phyloP scores from a whole-genome alignment of 768 basidiomycete genomes.

The Daedaleopsis nitida region DNA sequence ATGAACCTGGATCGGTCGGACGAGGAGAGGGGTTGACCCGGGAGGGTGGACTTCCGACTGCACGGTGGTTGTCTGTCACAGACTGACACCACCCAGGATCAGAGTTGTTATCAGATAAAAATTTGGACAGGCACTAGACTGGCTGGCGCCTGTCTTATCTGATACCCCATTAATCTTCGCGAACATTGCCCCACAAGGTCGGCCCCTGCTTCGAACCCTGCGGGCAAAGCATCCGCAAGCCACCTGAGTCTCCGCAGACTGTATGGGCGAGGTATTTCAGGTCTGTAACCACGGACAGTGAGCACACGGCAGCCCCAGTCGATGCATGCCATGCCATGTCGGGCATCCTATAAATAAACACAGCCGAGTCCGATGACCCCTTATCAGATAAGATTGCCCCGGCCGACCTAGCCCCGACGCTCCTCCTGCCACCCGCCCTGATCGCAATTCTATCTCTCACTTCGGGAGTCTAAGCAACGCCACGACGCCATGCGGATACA shows the following conservation, averaged over 20 bases:
- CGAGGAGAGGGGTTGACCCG: background rate
- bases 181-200: background rate
- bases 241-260: background rate
- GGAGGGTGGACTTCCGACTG: background rate
- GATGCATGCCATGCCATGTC: background rate
- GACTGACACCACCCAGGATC: background rate
- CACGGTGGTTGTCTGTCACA: no score
- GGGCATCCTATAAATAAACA: no score
- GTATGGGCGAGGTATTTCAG: background rate
- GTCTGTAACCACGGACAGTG: background rate
- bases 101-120: constrained; percentile 24
- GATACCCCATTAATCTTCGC: constrained; percentile 11
- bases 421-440: background rate
- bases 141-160: constrained; percentile 16
- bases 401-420: constrained; percentile 11
- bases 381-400: constrained; percentile 30
- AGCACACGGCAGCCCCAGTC: background rate
- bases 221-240: background rate
- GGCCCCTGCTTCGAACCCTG: background rate
- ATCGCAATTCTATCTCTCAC: background rate
- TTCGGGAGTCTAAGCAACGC: background rate
- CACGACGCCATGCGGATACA: background rate
- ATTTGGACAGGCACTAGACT: constrained; percentile 1
- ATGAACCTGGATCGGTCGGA: background rate
- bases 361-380: constrained; percentile 17